Base-by-base conservation (phyloP, 441 rosid species). In the Populus hybrid region DNA sequence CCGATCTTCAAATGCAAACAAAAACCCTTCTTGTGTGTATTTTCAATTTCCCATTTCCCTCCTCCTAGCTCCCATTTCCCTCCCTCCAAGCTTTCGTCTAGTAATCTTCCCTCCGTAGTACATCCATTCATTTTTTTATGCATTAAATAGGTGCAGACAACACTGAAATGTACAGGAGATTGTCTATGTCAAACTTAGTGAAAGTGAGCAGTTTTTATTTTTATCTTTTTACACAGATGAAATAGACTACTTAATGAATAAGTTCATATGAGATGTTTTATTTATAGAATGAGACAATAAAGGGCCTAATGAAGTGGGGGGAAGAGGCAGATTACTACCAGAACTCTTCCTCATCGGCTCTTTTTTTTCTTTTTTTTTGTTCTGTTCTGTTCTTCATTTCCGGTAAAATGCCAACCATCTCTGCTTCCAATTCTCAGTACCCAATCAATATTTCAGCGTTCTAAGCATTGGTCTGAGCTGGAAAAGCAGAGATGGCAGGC, bases 321-420 rank as follows among this genome's bases (percentile, higher is more conserved):
- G 14, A 32, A 4, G 35, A 46, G 30, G 21, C 26, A 79, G n/a
- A 46, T 74, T 71, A 75, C 78, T 69, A 69, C 78, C 68, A 78
- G 71, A 74, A 35, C 83, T 80, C 83, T 76, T 61, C 12, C 66
- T 61, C 28, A 4, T 63, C 66, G 28, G 23, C 66, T 23, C 23
- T 18, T 74, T 74, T 72, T 77, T 57, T 38, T 63, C 34, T 40
- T 76, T 69, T 67, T 67, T 21, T 34, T 68, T 34, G 3, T 8
- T 10, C 23, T 24, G 28, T 9, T 20, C 32, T 65, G 72, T 70
- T 67, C 65, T 73, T 30, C 24, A 16, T 70, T 81, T 74, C 79
- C 74, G 75, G 89, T 83, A 85, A 88, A 88, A 84, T 91, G 91
- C 92, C 84, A 82, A 86, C 87, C 83, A 89, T 82, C 90, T 84